A percentile compares a stretch with the other conserved stretches of the same genome.
These are phyloP conservation scores for Pistacia integerrima DNA, from an alignment of 345 rosid genomes.

Conservation along the genomic window DNA sequence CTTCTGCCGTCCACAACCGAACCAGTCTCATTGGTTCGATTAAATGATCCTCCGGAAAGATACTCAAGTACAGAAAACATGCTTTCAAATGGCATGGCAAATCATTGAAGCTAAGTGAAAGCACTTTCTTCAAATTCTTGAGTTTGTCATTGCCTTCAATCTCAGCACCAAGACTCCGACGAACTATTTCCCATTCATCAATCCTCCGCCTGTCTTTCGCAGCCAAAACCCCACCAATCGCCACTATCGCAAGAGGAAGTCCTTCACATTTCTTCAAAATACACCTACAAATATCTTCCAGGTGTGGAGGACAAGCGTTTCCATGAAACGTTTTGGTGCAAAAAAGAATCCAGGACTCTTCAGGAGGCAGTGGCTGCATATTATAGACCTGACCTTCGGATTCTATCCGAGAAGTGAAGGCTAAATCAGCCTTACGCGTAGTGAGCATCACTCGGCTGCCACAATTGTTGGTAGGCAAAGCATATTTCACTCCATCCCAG, in stretches of 20 bases:
- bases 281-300: slow-evolving; percentile 26
- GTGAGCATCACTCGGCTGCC: slow-evolving; percentile 43
- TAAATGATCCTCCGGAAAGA: slow-evolving; percentile 41
- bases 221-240: slow-evolving; percentile 47
- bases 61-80: slow-evolving; percentile 44
- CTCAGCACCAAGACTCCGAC: slow-evolving; percentile 35
- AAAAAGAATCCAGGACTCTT: slow-evolving; percentile 39
- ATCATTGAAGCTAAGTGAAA: slow-evolving; percentile 43
- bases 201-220: slow-evolving; percentile 27
- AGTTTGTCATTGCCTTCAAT: slow-evolving; percentile 33
- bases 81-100: slow-evolving; percentile 44
- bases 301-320: slow-evolving; percentile 32
- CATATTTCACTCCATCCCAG: slow-evolving; percentile 40
- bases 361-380: slow-evolving; percentile 28
- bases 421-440: slow-evolving; percentile 34
- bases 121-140: slow-evolving; percentile 32
- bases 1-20: slow-evolving; percentile 48
- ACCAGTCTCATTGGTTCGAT: slow-evolving; percentile 29
- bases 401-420: slow-evolving; percentile 27
- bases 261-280: slow-evolving; percentile 44
- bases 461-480: slow-evolving; percentile 25
- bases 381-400: slow-evolving; percentile 27
- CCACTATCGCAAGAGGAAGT: slow-evolving; percentile 48
- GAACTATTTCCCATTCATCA: slow-evolving; percentile 42
- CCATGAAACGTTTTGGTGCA: slow-evolving; percentile 35